These are phyloP conservation scores for Aspergillus sp. DNA, from an alignment of 2,329 filamentous ascomycete genomes.

Conservation along the genomic window DNA sequence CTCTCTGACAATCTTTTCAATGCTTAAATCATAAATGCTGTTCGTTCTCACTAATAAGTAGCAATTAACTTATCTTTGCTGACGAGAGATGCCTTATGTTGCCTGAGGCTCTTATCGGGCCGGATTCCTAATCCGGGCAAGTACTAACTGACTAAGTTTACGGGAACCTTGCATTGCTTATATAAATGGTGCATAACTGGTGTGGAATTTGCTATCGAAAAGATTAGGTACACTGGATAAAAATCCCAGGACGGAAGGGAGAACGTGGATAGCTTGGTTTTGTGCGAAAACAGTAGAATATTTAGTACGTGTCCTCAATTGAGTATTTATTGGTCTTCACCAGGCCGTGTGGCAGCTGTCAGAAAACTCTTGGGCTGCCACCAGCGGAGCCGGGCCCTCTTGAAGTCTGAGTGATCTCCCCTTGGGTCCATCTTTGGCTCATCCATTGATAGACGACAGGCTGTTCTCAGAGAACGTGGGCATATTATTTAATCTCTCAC, in stretches of 20 bases:
- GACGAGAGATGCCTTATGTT: not conserved
- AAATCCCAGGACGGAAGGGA: not conserved
- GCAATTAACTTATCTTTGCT: not conserved
- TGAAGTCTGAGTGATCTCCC: conserved; percentile 1
- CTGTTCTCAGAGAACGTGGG: not conserved
- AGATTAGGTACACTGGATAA: not conserved
- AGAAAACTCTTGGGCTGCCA: not conserved
- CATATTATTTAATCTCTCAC: not conserved
- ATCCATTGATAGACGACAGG: conserved; percentile 10
- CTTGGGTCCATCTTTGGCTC: conserved; percentile 10
- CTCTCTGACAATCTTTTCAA: no score
- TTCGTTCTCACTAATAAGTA: no score
- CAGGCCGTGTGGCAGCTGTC: not conserved
- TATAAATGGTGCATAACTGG: not conserved
- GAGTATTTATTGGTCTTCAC: not conserved
- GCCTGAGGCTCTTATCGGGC: conserved; percentile 1
- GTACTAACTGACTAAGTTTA: not conserved
- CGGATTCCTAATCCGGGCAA: not conserved
- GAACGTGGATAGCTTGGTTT: not conserved
- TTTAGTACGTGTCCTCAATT: not conserved
- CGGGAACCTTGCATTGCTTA: not conserved
- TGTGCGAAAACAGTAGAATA: not conserved
- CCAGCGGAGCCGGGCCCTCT: not conserved
- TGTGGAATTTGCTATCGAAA: not conserved
- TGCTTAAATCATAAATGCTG: no score